Conservation (phyloP, 2,329 filamentous ascomycete genomes). For the Laburnicola sp. region DNA sequence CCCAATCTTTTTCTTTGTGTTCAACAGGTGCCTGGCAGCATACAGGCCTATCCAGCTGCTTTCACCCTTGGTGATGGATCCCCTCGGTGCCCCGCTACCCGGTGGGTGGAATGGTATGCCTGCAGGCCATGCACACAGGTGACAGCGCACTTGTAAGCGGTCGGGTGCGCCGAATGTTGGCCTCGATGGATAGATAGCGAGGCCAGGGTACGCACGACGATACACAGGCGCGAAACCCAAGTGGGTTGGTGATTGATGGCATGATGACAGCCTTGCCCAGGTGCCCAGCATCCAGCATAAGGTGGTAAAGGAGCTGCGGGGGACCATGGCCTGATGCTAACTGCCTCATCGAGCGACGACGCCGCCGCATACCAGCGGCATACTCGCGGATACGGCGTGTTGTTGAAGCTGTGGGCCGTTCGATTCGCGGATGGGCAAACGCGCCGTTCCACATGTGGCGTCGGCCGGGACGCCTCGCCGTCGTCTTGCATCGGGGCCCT, state of each 20-base stretch:
- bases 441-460: background rate
- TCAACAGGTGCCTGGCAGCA: too few species aligned
- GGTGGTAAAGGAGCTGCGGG: too few species aligned
- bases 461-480: background rate
- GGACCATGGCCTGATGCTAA: background rate
- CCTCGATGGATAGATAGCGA: too few species aligned
- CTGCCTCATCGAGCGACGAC: background rate
- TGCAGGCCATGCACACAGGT: background rate
- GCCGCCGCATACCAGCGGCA: constrained; percentile 1
- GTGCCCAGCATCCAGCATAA: too few species aligned
- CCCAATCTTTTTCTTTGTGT: background rate
- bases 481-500: background rate
- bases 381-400: background rate
- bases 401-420: background rate
- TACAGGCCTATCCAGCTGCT: background rate
- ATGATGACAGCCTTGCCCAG: too few species aligned
- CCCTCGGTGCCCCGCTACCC: constrained; percentile 10
- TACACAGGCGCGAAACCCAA: too few species aligned
- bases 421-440: constrained; percentile 1
- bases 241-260: too few species aligned
- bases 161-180: background rate
- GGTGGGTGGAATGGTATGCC: constrained; percentile 9
- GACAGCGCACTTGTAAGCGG: background rate
- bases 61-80: constrained; percentile 2
- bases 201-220: too few species aligned